Evolutionary conservation across 2,329 filamentous ascomycete species (phyloP), one percentile per base, ranked within the genome.

Genomic region (Monilinia polystroma): DNA sequence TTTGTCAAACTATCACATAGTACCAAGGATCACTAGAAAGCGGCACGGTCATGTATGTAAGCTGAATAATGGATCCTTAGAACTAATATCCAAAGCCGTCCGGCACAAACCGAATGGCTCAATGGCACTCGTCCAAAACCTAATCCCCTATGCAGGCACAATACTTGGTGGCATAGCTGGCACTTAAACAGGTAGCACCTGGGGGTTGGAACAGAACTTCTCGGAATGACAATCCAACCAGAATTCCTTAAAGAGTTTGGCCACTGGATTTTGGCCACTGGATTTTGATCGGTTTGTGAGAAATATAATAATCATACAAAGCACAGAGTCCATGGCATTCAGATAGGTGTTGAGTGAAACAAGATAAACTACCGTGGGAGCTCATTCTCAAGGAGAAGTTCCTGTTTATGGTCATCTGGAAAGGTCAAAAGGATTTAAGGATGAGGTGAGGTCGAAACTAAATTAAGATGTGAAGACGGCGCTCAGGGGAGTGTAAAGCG

Each of bases 21-120:
- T 26, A 43, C 16, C n/a, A 43, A 57, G 35, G n/a, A 26, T 16
- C n/a, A 16, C 3, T 26, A 16, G 11, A 52, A 52, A 14, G 12
- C 12, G 55, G 55, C 55, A 26, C 55, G 20, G 8, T 57, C 35
- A 38, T 57, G 54, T 41, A 35, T 41, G 55, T 57, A 57, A 57
- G 55, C 55, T 57, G 55, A 57, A 57, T 57, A 57, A 57, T 57
- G 10, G 23, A 23, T 43, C 23, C 54, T 29, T 57, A 35, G 32
- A 35, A 8, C 7, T 35, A 26, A 57, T 43, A 56, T 43, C 35
- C 11, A 57, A 57, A 41, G 41, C 55, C 41, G 35, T 26, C 49
- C 12, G n/a, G 23, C 23, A 52, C n/a, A 11, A 26, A 52, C 23
- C n/a, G 1, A 51, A n/a, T n/a, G 45, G 45, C 20, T 49, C 5